A percentile compares a stretch with the other conserved stretches of the same genome.
Evolutionary conservation across 1,139 yeast species (phyloP).

Genomic region (Taphrina confusa): DNA sequence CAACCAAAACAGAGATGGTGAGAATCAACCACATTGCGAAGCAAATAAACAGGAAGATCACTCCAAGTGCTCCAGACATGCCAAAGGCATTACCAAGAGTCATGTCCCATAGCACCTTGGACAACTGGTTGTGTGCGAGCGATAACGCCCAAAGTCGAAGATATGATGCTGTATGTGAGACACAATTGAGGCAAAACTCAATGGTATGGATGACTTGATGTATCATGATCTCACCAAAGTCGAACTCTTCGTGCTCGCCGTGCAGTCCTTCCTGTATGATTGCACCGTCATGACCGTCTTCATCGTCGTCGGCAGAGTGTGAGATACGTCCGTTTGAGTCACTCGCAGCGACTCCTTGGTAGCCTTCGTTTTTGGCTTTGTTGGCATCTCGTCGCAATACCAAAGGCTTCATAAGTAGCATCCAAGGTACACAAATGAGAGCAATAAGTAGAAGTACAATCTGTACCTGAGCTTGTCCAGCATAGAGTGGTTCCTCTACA

Average conservation of each 20-base stretch:
- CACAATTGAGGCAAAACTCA: slow-evolving; percentile 96
- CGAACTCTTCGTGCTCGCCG: slow-evolving; percentile 55
- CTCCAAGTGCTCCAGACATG: slow-evolving; percentile 67
- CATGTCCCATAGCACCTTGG: slow-evolving; percentile 95
- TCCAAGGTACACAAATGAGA: slow-evolving; percentile 90
- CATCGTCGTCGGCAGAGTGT: slow-evolving; percentile 42
- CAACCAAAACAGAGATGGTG: slow-evolving; percentile 85
- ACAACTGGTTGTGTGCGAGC: slow-evolving; percentile 93
- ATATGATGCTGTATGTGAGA: slow-evolving; percentile 97
- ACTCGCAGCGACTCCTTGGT: slow-evolving; percentile 42
- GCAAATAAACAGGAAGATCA: slow-evolving; percentile 68
- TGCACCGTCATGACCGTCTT: slow-evolving; percentile 44
- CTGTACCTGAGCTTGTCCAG: slow-evolving; percentile 82
- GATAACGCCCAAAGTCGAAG: slow-evolving; percentile 96
- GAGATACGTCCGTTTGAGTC: slow-evolving; percentile 42
- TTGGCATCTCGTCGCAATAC: slow-evolving; percentile 56
- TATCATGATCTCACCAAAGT: slow-evolving; percentile 90
- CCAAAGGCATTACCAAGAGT: slow-evolving; percentile 84
- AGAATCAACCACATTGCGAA: slow-evolving; percentile 94
- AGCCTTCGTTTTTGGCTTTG: slow-evolving; percentile 44
- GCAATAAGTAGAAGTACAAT: slow-evolving; percentile 72
- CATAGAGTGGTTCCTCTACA: slow-evolving; percentile 77
- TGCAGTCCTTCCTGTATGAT: slow-evolving; percentile 44
- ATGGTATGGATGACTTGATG: slow-evolving; percentile 98
- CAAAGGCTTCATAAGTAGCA: slow-evolving; percentile 83